Evolutionary conservation across 805 yeast species (phyloP), one percentile per base, ranked within the genome.

Genomic region (Barnettozyma wickerhamii): DNA sequence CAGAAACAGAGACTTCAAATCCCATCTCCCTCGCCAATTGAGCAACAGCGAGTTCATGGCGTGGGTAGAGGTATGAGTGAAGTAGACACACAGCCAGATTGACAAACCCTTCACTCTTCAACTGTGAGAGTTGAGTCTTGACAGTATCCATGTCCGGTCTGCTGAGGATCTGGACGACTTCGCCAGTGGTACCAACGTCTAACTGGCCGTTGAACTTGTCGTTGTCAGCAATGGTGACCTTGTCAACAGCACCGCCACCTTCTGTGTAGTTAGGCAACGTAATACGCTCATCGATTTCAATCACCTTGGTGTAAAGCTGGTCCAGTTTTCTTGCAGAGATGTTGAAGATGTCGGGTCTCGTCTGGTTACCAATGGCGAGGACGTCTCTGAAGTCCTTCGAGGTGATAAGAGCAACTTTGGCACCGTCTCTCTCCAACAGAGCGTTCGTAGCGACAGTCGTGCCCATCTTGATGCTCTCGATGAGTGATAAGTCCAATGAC

Each of bases 241-340:
- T 33, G n/a, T 51, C 52, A 14, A 32, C 29, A 51, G 57, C 70
- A 37, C 48, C 40, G 48, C 52, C 46, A 7, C 56, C 56, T 34
- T 60, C 65, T 4, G 84, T 85, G 51, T 83, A 83, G 40, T 74
- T 79, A 43, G 74, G 89, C 30, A 84, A 65, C 1, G 93, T 70
- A 30, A 72, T 72, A 44, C 78, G 56, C 49, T 71, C 78, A 43
- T 71, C 74, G 31, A 69, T 59, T 50, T 73, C 77, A 21, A 73
- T 54, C 5, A 71, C 76, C 18, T 50, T 43, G 14, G 60, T 56
- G 39, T 71, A 71, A 39, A 72, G 58, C 17, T 66, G 72, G 7
- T 66, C 72, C 34, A 72, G 68, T 42, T 71, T 72, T 26, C 59
- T 61, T 24, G 73, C 72, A 14, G 70, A 66, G 48, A 73, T 56